Conservation (phyloP, 2,329 filamentous ascomycete species). For the Magnaporthales sp. region DNA sequence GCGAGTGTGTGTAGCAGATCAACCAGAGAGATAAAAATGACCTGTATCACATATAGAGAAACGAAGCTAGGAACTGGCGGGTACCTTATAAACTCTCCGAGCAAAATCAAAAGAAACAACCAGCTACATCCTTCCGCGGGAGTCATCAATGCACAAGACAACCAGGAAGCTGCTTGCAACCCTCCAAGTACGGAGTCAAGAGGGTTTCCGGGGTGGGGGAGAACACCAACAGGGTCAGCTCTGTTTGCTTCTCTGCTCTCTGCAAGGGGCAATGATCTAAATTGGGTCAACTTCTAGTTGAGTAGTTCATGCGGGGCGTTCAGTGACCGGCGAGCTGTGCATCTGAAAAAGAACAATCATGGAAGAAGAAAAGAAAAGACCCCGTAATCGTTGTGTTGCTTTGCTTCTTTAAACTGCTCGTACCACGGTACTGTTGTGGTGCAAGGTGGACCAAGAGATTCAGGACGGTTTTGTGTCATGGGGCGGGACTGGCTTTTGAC, state of each 20-base stretch:
- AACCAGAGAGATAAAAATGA: not conserved
- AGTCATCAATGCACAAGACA: not conserved
- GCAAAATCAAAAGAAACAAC: not conserved
- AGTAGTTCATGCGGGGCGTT: not conserved
- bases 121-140: not conserved
- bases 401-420: not conserved
- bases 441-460: not conserved
- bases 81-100: not conserved
- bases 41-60: not conserved
- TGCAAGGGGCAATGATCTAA: not conserved
- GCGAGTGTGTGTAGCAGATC: not conserved
- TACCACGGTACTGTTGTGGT: not conserved
- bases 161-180: not conserved
- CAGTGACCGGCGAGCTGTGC: not conserved
- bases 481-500: not conserved
- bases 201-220: not conserved
- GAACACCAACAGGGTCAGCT: not conserved
- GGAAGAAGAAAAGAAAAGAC: not conserved
- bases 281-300: not conserved
- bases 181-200: not conserved
- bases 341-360: not conserved
- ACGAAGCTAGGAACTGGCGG: not conserved
- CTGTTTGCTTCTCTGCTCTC: not conserved
- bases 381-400: not conserved
- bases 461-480: not conserved